A percentile compares a stretch with the other conserved stretches of the same genome.
These are phyloP conservation scores for Cryomyces antarcticus DNA, from an alignment of 495 filamentous ascomycete species.

Conservation along the genomic window DNA sequence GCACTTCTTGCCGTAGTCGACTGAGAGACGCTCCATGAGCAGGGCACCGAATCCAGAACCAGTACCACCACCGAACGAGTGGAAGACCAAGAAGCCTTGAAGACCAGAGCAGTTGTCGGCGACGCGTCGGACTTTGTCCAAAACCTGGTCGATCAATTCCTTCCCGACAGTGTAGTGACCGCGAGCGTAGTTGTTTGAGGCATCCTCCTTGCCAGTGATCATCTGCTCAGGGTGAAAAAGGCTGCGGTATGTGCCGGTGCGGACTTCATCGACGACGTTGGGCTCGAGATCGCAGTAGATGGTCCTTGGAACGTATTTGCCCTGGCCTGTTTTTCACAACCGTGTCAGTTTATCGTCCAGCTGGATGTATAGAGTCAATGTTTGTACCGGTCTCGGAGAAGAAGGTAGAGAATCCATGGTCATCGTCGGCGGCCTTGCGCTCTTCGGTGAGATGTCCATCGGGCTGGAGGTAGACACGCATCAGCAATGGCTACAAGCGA, in stretches of 20 bases:
- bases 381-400: constrained; percentile 94
- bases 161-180: constrained; percentile 98
- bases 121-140: constrained; percentile 89
- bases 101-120: constrained; percentile 95
- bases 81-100: constrained; percentile 97
- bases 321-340: constrained; percentile 44
- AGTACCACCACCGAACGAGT: constrained; percentile 97
- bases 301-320: constrained; percentile 95
- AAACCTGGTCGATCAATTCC: constrained; percentile 90
- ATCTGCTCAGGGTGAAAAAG: constrained; percentile 98
- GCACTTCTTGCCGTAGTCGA: constrained; percentile 98
- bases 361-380: not conserved
- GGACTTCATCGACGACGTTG: constrained; percentile 98
- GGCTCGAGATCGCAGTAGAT: constrained; percentile 99
- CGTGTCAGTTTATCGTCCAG: not conserved
- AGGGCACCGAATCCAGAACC: constrained; percentile 96
- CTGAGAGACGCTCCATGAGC: constrained; percentile 90
- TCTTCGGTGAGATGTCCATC: constrained; percentile 98
- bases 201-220: constrained; percentile 99
- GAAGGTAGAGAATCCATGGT: constrained; percentile 98
- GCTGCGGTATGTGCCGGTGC: constrained; percentile 83
- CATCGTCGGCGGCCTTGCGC: constrained; percentile 76
- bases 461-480: constrained; percentile 36
- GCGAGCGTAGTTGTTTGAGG: constrained; percentile 97
- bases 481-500: constrained; percentile 19